A percentile compares a stretch with the other conserved stretches of the same genome.
phyloP scores from a whole-genome alignment of 805 yeast genomes.

The Clavispora phyllophila region DNA sequence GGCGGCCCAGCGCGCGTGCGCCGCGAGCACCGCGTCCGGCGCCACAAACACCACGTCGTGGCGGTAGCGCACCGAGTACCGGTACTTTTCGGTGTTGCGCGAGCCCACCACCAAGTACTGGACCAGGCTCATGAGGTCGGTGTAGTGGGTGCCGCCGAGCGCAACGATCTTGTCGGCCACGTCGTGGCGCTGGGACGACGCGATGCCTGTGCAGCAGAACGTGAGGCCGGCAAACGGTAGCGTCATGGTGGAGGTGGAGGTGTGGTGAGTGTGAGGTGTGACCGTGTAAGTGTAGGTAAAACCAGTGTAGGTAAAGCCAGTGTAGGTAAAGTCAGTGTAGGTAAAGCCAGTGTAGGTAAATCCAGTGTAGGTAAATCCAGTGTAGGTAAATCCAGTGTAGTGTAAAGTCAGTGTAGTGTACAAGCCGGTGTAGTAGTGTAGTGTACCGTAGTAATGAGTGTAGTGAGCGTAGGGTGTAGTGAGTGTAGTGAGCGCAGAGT shows the following conservation, averaged over 20 bases:
- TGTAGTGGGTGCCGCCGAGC: constrained; percentile 56
- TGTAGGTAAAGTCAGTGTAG: too few species aligned
- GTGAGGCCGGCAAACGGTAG: constrained; percentile 43
- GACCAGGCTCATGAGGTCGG: constrained; percentile 58
- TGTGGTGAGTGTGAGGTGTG: background rate
- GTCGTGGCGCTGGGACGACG: constrained; percentile 34
- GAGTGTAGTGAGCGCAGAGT: too few species aligned
- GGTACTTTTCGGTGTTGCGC: constrained; percentile 50
- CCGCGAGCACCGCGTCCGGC: constrained; percentile 38
- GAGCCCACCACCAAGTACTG: constrained; percentile 57
- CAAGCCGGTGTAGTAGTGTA: too few species aligned
- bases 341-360: too few species aligned
- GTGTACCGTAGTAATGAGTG: too few species aligned
- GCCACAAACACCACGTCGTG: constrained; percentile 54
- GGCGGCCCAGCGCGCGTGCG: constrained; percentile 50
- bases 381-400: too few species aligned
- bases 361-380: too few species aligned
- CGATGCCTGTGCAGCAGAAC: constrained; percentile 57
- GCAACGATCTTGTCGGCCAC: constrained; percentile 42
- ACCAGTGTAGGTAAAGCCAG: too few species aligned
- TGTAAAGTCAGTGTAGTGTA: too few species aligned
- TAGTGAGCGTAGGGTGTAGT: too few species aligned
- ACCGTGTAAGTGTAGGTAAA: too few species aligned
- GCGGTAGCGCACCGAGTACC: constrained; percentile 45
- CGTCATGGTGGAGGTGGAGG: constrained; percentile 7